These are phyloP conservation scores for Meira nashicola DNA, from an alignment of 1,284 basidiomycete genomes.

Conservation along the genomic window DNA sequence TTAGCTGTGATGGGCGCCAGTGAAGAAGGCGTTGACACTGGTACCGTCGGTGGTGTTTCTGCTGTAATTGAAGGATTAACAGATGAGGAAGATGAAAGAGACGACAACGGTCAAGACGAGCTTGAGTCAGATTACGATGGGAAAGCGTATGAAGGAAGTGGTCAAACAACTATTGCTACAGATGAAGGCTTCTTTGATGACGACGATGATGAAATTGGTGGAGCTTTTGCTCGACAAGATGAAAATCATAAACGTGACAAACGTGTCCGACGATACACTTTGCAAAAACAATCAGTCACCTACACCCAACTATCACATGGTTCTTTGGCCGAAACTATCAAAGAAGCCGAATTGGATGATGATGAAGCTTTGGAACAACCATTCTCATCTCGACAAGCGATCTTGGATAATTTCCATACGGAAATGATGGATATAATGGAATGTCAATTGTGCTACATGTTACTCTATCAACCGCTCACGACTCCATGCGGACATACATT, in stretches of 20 bases:
- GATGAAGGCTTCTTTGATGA: conserved; percentile 6
- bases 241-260: too few relatives aligned
- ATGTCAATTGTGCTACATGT: conserved; percentile 83
- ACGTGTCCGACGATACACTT: not conserved
- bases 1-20: conserved; percentile 30
- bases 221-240: conserved; percentile 28
- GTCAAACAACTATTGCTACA: conserved; percentile 14
- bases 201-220: conserved; percentile 25
- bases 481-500: conserved; percentile 94
- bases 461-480: conserved; percentile 80
- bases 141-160: conserved; percentile 8
- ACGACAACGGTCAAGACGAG: not conserved
- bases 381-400: not conserved
- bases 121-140: not conserved
- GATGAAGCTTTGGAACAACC: not conserved
- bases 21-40: conserved; percentile 32
- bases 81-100: conserved; percentile 4
- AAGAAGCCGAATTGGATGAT: too few relatives aligned
- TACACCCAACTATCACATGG: not conserved
- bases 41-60: conserved; percentile 32
- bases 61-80: conserved; percentile 28
- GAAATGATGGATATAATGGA: conserved; percentile 70
- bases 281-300: not conserved
- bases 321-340: not conserved
- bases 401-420: conserved; percentile 25